These are phyloP conservation scores for Bolboschoenoplectus hybrid DNA, from an alignment of 202 grass and related monocot genomes.

Conservation along the genomic window DNA sequence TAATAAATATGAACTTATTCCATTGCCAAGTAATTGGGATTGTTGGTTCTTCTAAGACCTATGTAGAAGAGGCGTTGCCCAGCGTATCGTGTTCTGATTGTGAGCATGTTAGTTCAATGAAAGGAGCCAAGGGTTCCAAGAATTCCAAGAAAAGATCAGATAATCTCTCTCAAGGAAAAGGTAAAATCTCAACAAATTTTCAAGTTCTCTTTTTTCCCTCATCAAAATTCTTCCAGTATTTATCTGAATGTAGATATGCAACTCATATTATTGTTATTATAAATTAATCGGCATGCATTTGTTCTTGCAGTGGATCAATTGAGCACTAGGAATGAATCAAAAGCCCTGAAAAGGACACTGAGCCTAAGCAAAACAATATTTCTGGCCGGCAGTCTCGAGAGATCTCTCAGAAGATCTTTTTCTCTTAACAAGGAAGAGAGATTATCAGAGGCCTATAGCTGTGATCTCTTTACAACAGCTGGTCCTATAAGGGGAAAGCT, in stretches of 20 bases:
- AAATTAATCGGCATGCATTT: background rate
- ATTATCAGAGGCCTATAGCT: slow-evolving; percentile 71
- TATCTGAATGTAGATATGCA: background rate
- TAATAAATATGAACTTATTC: slow-evolving; percentile 49
- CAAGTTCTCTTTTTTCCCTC: background rate
- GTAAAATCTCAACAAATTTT: background rate
- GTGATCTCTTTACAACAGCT: slow-evolving; percentile 77
- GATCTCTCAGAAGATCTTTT: slow-evolving; percentile 59
- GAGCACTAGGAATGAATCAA: slow-evolving; percentile 56
- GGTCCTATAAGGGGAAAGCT: slow-evolving; percentile 77
- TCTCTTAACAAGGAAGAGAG: slow-evolving; percentile 50
- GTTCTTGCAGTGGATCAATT: slow-evolving; percentile 54
- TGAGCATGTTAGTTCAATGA: slow-evolving; percentile 47
- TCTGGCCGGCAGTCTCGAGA: slow-evolving; percentile 63
- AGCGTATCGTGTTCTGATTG: slow-evolving; percentile 36
- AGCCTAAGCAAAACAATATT: slow-evolving; percentile 58
- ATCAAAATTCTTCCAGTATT: background rate
- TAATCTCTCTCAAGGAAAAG: slow-evolving; percentile 11
- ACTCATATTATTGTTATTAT: background rate
- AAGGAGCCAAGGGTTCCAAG: slow-evolving; percentile 45
- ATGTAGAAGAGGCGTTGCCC: slow-evolving; percentile 49
- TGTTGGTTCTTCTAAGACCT: slow-evolving; percentile 55
- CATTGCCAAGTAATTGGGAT: slow-evolving; percentile 55
- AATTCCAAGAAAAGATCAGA: slow-evolving; percentile 13
- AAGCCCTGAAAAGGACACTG: slow-evolving; percentile 66